phyloP scores from a whole-genome alignment of 31 red algal genomes.

The Endocladia muricata region DNA sequence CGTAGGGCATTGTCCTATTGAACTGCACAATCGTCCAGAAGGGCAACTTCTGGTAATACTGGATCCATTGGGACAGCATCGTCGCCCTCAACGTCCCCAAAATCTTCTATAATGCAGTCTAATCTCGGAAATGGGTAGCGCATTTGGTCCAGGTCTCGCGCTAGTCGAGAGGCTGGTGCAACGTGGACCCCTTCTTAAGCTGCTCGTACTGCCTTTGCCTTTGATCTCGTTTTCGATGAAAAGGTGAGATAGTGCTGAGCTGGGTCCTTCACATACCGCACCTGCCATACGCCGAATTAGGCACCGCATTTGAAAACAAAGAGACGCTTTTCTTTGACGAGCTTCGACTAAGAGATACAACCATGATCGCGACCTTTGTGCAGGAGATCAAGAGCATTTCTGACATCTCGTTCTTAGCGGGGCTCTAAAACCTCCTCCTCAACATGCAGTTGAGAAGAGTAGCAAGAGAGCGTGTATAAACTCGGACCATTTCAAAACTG shows the following conservation, averaged over 20 bases:
- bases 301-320: constrained; percentile 1
- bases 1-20: neutral
- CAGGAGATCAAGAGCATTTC: constrained; percentile 2
- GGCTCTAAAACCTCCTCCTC: neutral
- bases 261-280: neutral
- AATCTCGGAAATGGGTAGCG: neutral
- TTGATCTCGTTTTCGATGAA: neutral
- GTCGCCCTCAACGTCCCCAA: neutral
- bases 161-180: neutral
- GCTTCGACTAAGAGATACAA: neutral
- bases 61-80: neutral
- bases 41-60: neutral
- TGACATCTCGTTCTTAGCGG: constrained; percentile 3
- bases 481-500: constrained; percentile 24
- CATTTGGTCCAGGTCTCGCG: constrained; percentile 9
- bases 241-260: neutral
- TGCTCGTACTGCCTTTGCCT: neutral
- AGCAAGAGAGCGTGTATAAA: constrained; percentile 1
- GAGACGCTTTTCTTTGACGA: neutral
- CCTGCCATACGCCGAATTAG: constrained; percentile 2
- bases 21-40: neutral
- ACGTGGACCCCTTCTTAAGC: constrained; percentile 16
- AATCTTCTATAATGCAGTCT: neutral
- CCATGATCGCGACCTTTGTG: neutral
- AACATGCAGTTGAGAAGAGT: neutral